Evolutionary conservation across 805 yeast species (phyloP).

Genomic region (Candida maltosa): DNA sequence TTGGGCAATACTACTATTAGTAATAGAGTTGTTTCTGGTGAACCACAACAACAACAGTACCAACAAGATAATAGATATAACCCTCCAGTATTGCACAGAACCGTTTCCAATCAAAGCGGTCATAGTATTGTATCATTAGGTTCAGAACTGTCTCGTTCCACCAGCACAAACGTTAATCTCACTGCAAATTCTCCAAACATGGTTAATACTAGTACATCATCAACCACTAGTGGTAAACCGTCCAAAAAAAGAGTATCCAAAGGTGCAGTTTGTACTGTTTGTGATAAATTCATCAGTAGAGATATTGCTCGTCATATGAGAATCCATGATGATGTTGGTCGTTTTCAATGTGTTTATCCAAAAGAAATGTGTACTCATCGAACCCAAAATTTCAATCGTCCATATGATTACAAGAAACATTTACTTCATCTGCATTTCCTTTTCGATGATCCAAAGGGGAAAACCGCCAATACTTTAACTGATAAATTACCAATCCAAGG

Average conservation of each 20-base stretch:
- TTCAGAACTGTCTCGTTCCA: constrained; percentile 5
- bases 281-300: constrained; percentile 39
- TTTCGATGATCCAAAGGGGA: constrained; percentile 40
- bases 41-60: too few species aligned
- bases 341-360: constrained; percentile 43
- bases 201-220: neutral
- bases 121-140: constrained; percentile 13
- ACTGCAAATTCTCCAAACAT: neutral
- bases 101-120: constrained; percentile 13
- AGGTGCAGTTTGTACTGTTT: constrained; percentile 36
- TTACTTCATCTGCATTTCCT: constrained; percentile 39
- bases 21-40: too few species aligned
- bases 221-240: constrained; percentile 3
- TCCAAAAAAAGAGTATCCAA: constrained; percentile 28
- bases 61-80: constrained; percentile 1
- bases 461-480: constrained; percentile 35
- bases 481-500: constrained; percentile 39
- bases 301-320: constrained; percentile 42
- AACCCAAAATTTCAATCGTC: constrained; percentile 41
- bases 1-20: too few species aligned
- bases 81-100: constrained; percentile 13
- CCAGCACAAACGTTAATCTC: constrained; percentile 1
- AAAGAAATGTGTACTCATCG: constrained; percentile 37
- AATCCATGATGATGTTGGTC: constrained; percentile 40
- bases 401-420: constrained; percentile 45